A percentile compares a stretch with the other conserved stretches of the same genome.
Evolutionary conservation across 148 eudicot species (phyloP).

Genomic region (Fallopia convolvulus): DNA sequence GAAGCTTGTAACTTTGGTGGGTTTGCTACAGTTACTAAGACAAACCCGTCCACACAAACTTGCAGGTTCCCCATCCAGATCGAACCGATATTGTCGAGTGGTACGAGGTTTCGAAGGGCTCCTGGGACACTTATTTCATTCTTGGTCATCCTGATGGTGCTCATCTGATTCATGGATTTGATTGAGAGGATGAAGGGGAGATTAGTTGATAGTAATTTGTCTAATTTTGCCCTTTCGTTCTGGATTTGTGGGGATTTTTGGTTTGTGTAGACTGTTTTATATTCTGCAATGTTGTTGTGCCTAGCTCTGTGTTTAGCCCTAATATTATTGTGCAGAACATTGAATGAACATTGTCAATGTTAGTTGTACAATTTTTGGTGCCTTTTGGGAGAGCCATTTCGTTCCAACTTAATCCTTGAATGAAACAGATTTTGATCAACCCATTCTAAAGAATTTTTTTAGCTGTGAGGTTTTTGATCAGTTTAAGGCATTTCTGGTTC

Average conservation of each 20-base stretch:
- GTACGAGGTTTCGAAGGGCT: conserved; percentile 20
- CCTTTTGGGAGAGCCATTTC: background rate
- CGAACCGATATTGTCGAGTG: conserved; percentile 29
- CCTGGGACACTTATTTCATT: conserved; percentile 33
- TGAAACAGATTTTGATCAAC: background rate
- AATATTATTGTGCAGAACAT: background rate
- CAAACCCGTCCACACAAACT: conserved; percentile 42
- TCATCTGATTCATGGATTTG: conserved; percentile 11
- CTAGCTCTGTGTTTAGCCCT: background rate
- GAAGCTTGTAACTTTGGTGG: conserved; percentile 59
- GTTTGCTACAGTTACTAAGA: conserved; percentile 50
- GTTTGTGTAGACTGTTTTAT: conserved; percentile 6
- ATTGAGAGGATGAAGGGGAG: conserved; percentile 7
- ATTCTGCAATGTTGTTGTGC: conserved; percentile 4
- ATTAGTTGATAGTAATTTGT: background rate
- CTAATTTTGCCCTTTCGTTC: conserved; percentile 2
- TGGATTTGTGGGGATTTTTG: background rate
- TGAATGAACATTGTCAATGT: background rate
- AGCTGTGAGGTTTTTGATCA: too few relatives aligned
- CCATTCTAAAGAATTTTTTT: too few relatives aligned
- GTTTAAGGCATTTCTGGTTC: too few relatives aligned
- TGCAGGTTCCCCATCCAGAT: conserved; percentile 68
- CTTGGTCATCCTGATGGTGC: background rate
- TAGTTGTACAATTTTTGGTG: background rate
- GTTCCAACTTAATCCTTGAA: background rate